Evolutionary conservation across 2,329 filamentous ascomycete genomes (phyloP).

Genomic region (Sodiomyces alkalinus): DNA sequence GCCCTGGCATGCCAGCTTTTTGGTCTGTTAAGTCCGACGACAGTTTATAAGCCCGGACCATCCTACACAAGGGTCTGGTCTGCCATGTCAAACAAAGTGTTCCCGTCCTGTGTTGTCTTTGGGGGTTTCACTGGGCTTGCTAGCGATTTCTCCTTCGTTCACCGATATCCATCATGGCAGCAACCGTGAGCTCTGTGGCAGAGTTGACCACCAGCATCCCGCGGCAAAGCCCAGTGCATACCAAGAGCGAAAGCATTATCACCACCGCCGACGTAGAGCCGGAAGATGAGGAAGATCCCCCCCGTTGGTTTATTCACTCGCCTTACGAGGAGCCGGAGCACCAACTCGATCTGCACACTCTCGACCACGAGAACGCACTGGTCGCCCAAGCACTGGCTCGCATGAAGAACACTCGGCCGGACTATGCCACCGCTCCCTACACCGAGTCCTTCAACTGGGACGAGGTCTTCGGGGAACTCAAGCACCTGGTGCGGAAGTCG

Average conservation of each 20-base stretch:
- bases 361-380: conserved; percentile 51
- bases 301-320: conserved; percentile 45
- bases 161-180: conserved; percentile 1
- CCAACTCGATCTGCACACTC: conserved; percentile 53
- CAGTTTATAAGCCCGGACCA: too few relatives aligned
- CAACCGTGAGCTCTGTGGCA: conserved; percentile 4
- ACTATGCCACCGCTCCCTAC: conserved; percentile 69
- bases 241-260: conserved; percentile 4
- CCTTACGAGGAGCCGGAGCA: conserved; percentile 60
- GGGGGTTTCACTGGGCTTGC: too few relatives aligned
- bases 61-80: too few relatives aligned
- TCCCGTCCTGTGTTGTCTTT: too few relatives aligned
- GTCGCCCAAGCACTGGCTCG: conserved; percentile 56
- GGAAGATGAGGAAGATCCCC: conserved; percentile 2
- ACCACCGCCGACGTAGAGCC: conserved; percentile 4
- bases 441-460: conserved; percentile 63
- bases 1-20: too few relatives aligned
- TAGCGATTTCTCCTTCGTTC: too few relatives aligned
- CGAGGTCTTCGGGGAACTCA: conserved; percentile 43
- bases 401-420: conserved; percentile 44
- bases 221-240: neutral
- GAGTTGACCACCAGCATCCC: conserved; percentile 1
- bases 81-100: too few relatives aligned
- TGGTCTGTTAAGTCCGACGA: too few relatives aligned
- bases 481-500: conserved; percentile 28